Evolutionary conservation across 441 rosid species (phyloP).

Genomic region (Daphne laureola): DNA sequence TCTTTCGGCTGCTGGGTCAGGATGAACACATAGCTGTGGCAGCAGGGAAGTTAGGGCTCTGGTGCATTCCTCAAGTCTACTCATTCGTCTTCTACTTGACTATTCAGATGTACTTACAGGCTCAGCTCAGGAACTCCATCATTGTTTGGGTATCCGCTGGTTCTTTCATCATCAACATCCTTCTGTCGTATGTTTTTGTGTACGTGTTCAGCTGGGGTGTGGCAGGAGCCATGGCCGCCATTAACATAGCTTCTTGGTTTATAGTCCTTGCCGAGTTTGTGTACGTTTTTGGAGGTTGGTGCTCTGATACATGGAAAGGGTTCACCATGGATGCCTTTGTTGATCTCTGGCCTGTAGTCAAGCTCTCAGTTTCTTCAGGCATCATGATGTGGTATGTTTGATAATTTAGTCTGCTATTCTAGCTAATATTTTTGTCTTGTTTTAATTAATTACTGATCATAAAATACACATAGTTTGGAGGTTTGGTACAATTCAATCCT

Average conservation of each 20-base stretch:
- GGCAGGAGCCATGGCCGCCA: constrained; percentile 39
- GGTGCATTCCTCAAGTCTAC: constrained; percentile 47
- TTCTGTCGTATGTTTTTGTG: constrained; percentile 46
- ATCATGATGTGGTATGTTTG: constrained; percentile 51
- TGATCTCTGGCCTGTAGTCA: constrained; percentile 30
- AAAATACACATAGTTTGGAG: constrained; percentile 52
- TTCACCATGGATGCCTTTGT: constrained; percentile 30
- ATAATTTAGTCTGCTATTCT: neutral
- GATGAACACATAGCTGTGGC: constrained; percentile 24
- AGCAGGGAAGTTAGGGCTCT: constrained; percentile 32
- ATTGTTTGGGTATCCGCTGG: constrained; percentile 36
- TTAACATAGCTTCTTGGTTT: constrained; percentile 25
- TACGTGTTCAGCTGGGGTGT: constrained; percentile 24
- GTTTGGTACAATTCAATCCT: constrained; percentile 51
- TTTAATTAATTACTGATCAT: constrained; percentile 14
- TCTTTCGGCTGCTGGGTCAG: constrained; percentile 48
- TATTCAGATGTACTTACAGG: constrained; percentile 42
- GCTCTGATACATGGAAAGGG: constrained; percentile 39
- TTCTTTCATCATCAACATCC: constrained; percentile 28
- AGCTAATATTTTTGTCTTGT: neutral
- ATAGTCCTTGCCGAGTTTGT: constrained; percentile 20
- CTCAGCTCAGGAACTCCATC: constrained; percentile 38
- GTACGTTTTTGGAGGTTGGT: constrained; percentile 45
- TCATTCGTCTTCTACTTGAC: constrained; percentile 18
- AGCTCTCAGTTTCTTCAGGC: constrained; percentile 48